phyloP scores from a whole-genome alignment of 1,284 basidiomycete species.

The Heterobasidion occidentale region DNA sequence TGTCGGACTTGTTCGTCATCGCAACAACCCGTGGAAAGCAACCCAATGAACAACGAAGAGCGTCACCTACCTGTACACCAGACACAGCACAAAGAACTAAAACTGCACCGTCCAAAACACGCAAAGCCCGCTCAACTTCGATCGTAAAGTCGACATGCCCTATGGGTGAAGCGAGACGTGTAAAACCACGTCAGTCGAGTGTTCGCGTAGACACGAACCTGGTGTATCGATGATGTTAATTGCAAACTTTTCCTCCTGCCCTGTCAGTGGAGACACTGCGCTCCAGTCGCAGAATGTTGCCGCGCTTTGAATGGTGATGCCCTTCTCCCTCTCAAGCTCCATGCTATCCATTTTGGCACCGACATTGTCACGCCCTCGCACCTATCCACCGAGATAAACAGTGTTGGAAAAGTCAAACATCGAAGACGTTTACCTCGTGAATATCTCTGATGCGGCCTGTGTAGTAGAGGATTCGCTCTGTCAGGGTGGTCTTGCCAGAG shows the following conservation, averaged over 20 bases:
- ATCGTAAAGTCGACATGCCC: conserved; percentile 99
- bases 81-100: conserved; percentile 95
- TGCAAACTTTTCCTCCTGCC: conserved; percentile 75
- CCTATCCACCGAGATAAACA: conserved; percentile 30
- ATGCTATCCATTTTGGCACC: conserved; percentile 99
- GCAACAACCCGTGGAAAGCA: neutral
- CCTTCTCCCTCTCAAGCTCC: conserved; percentile 98
- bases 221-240: conserved; percentile 99
- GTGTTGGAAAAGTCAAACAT: conserved; percentile 2
- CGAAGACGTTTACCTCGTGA: conserved; percentile 71
- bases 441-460: conserved; percentile 95
- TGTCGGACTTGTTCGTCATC: neutral
- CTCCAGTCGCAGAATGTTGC: conserved; percentile 99
- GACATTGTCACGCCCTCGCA: conserved; percentile 88
- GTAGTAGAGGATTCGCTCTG: conserved; percentile 96
- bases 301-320: conserved; percentile 98
- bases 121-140: conserved; percentile 94
- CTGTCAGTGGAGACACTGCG: conserved; percentile 56
- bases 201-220: conserved; percentile 39
- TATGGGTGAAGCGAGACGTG: conserved; percentile 17
- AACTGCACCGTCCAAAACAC: conserved; percentile 95
- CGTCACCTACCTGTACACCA: conserved; percentile 73
- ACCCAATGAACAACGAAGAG: neutral
- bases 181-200: neutral
- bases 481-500: conserved; percentile 97